Evolutionary conservation across 2,329 filamentous ascomycete genomes (phyloP).

Genomic region (Incumbomyces lentus): DNA sequence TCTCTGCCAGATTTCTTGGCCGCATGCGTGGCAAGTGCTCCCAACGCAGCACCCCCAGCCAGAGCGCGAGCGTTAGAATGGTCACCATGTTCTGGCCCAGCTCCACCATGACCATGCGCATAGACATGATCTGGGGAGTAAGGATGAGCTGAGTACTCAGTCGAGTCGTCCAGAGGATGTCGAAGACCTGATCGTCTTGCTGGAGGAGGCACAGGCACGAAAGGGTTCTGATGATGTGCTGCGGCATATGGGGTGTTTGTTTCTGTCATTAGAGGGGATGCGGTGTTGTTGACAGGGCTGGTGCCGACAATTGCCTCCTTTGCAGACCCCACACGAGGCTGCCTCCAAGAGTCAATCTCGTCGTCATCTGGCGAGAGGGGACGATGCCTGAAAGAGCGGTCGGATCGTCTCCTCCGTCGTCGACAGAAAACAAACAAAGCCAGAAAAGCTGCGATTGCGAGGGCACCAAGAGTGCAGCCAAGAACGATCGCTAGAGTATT

Average conservation of each 20-base stretch:
- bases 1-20: conserved; percentile 9
- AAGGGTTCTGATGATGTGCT: conserved; percentile 16
- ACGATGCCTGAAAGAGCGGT: conserved; percentile 13
- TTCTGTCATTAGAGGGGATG: conserved; percentile 17
- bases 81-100: not conserved
- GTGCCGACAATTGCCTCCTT: conserved; percentile 4
- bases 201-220: conserved; percentile 18
- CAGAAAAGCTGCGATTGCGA: conserved; percentile 16
- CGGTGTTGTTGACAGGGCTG: not conserved
- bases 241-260: conserved; percentile 11
- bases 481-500: conserved; percentile 17
- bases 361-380: conserved; percentile 16
- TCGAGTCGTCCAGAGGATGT: conserved; percentile 11
- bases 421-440: conserved; percentile 14
- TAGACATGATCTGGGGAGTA: conserved; percentile 3
- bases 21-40: conserved; percentile 7
- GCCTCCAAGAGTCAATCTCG: conserved; percentile 19
- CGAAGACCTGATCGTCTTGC: conserved; percentile 16
- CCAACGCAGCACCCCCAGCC: conserved; percentile 14
- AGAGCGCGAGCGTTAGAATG: conserved; percentile 2
- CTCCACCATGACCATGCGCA: not conserved
- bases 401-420: conserved; percentile 8
- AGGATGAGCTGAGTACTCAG: conserved; percentile 3
- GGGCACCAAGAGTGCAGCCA: conserved; percentile 17
- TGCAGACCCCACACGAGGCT: not conserved